phyloP scores from a whole-genome alignment of 768 basidiomycete species.

The Russula vinacea region DNA sequence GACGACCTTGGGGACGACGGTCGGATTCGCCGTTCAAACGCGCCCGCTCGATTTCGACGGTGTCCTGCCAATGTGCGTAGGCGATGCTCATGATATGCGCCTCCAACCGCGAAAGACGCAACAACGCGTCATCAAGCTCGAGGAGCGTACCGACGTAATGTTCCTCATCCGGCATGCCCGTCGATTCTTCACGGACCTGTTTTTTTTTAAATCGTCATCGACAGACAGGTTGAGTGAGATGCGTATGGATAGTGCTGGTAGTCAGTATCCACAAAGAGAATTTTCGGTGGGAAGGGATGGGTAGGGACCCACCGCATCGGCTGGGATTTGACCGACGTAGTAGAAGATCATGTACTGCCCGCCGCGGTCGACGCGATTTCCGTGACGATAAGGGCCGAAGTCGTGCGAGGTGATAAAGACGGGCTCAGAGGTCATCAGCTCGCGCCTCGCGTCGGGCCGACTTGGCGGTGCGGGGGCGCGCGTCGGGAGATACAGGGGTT shows the following conservation, averaged over 20 bases:
- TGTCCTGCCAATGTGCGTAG: constrained; percentile 38
- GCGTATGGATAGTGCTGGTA: background rate
- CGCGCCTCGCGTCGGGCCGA: background rate
- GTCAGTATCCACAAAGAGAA: too few species aligned
- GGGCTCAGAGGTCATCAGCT: constrained; percentile 42
- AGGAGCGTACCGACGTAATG: constrained; percentile 46
- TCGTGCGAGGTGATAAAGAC: constrained; percentile 41
- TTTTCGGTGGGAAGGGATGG: background rate
- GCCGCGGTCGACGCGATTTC: constrained; percentile 29
- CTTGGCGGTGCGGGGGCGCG: constrained; percentile 41
- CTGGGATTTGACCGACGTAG: constrained; percentile 53
- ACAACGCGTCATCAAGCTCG: constrained; percentile 44
- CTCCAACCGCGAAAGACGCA: constrained; percentile 35
- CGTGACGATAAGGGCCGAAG: constrained; percentile 33
- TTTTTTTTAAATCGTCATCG: too few species aligned
- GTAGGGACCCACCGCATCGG: constrained; percentile 46
- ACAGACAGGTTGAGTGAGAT: background rate
- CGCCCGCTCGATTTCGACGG: constrained; percentile 14
- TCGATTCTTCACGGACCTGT: constrained; percentile 48
- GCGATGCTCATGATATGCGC: constrained; percentile 40
- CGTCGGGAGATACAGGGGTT: constrained; percentile 45
- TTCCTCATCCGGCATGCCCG: constrained; percentile 58
- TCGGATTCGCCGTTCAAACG: background rate
- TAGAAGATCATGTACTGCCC: constrained; percentile 56
- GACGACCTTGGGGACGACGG: background rate